Percentiles rank a stretch among this genome's conserved stretches.
Evolutionary conservation across 2,329 filamentous ascomycete species (phyloP).

Genomic region (Fusarium scirpi): DNA sequence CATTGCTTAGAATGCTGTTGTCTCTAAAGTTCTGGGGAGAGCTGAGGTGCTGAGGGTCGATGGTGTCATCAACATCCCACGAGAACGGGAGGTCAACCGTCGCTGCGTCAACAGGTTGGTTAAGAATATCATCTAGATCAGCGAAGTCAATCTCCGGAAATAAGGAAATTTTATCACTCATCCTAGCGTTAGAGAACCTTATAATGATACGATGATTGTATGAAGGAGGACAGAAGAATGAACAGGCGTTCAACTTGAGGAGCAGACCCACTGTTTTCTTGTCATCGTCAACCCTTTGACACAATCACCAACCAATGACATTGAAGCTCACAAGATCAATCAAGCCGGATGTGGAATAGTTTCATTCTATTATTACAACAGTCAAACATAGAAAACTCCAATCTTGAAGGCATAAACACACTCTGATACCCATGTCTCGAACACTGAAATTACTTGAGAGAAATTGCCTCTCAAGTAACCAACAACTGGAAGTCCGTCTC

Average conservation of each 20-base stretch:
- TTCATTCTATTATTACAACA: neutral
- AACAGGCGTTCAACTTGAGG: neutral
- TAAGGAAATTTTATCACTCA: accelerated
- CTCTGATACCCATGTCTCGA: neutral
- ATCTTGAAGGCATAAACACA: neutral
- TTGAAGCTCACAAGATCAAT: accelerated
- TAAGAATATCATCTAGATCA: accelerated
- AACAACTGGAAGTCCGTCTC: neutral
- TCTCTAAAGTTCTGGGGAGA: too few relatives aligned
- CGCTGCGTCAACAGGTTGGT: neutral
- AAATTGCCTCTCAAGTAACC: neutral
- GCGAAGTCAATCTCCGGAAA: accelerated
- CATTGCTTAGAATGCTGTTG: too few relatives aligned
- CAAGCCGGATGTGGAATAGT: neutral
- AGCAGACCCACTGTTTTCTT: conserved; percentile 23
- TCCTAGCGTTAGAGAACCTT: accelerated
- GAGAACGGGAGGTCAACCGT: accelerated
- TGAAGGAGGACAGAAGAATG: neutral
- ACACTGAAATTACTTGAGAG: too few relatives aligned
- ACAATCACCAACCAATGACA: neutral
- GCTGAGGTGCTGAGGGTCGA: neutral
- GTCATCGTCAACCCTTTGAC: conserved; percentile 21
- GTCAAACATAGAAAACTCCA: neutral
- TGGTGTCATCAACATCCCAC: neutral
- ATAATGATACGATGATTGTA: neutral